Evolutionary conservation across 2,329 filamentous ascomycete species (phyloP).

Genomic region (Gliomastix tumulicola): DNA sequence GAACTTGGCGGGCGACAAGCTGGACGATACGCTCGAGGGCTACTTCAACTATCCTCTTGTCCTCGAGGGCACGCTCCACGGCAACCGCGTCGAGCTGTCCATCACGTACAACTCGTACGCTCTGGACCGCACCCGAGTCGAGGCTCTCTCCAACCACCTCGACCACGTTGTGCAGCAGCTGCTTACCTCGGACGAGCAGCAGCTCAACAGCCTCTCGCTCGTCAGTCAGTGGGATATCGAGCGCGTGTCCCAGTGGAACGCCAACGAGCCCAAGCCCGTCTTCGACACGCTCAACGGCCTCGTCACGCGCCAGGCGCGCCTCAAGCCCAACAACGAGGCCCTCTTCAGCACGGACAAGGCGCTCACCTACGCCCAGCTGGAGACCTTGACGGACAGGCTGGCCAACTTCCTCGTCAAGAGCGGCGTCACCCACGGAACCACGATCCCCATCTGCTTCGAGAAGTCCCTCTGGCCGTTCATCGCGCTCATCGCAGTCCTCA

Average conservation of each 20-base stretch:
- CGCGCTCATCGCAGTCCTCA: conserved; percentile 68
- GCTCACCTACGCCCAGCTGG: conserved; percentile 68
- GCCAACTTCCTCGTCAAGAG: conserved; percentile 51
- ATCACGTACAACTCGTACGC: conserved; percentile 3
- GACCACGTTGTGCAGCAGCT: conserved; percentile 8
- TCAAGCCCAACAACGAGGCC: conserved; percentile 62
- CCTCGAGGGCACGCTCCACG: conserved; percentile 2
- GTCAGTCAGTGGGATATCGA: background rate
- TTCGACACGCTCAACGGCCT: background rate
- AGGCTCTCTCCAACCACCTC: conserved; percentile 8
- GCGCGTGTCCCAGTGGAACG: conserved; percentile 24
- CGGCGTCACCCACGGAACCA: conserved; percentile 34
- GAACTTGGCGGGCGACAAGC: background rate
- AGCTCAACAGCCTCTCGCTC: background rate
- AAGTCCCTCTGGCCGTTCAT: conserved; percentile 70
- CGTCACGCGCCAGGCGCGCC: conserved; percentile 45
- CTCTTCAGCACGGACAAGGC: conserved; percentile 61
- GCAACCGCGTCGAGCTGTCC: conserved; percentile 2
- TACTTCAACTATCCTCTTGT: conserved; percentile 8
- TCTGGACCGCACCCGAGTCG: conserved; percentile 4
- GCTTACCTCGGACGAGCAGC: conserved; percentile 5
- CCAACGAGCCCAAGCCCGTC: background rate
- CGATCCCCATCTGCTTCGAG: conserved; percentile 45
- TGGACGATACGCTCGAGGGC: conserved; percentile 5
- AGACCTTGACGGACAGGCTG: conserved; percentile 58